Evolutionary conservation across 257 asterid species (phyloP).

Genomic region (Ophiorrhiza pumila): DNA sequence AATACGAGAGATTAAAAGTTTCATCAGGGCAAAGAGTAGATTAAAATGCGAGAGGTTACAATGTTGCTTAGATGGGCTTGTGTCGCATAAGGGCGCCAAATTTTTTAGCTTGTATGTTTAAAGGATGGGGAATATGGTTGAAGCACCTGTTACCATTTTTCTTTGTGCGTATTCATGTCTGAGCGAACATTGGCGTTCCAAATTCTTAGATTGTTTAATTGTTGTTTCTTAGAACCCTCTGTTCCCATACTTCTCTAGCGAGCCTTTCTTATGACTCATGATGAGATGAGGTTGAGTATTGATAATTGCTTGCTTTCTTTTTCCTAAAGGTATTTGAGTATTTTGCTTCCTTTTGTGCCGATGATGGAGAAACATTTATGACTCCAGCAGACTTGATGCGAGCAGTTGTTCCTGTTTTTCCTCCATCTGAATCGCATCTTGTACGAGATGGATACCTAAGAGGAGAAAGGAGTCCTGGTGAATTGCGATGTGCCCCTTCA

Average conservation of each 20-base stretch:
- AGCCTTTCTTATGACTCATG: not conserved
- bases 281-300: not conserved
- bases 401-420: conserved; percentile 92
- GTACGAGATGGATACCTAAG: conserved; percentile 86
- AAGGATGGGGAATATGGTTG: not conserved
- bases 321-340: conserved; percentile 67
- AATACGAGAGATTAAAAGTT: too few species aligned
- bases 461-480: conserved; percentile 92
- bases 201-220: not conserved
- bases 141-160: not conserved
- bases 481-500: conserved; percentile 74
- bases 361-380: conserved; percentile 67
- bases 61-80: not conserved
- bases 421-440: conserved; percentile 84
- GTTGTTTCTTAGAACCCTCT: not conserved
- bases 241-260: not conserved
- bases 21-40: not conserved
- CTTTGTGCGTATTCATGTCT: not conserved
- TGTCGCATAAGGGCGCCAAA: not conserved
- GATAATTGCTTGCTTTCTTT: conserved; percentile 16
- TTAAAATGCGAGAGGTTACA: too few species aligned
- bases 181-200: not conserved
- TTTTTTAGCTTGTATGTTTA: not conserved
- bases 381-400: conserved; percentile 96
- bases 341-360: conserved; percentile 60